Evolutionary conservation across 2,329 filamentous ascomycete genomes (phyloP).

Genomic region (Ophiostoma perfectum): DNA sequence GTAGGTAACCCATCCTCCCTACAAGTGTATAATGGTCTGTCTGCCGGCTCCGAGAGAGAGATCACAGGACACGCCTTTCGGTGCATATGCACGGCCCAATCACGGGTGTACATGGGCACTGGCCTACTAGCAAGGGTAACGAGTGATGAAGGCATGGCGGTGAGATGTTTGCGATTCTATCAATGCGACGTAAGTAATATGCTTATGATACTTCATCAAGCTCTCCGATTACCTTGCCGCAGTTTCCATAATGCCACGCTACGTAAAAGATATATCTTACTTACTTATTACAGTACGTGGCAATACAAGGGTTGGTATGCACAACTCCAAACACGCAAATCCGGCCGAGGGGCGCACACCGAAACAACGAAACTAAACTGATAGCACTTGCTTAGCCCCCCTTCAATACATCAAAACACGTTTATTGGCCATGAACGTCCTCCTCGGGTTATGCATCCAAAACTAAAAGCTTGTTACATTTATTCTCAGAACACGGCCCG

Average conservation of each 20-base stretch:
- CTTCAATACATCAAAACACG: not conserved
- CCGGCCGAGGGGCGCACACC: not conserved
- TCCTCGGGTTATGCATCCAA: too few relatives aligned
- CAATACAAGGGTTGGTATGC: constrained; percentile 4
- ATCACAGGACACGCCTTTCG: not conserved
- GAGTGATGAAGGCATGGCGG: not conserved
- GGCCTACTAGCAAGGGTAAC: not conserved
- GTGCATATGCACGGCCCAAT: not conserved
- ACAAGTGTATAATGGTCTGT: not conserved
- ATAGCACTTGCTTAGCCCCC: not conserved
- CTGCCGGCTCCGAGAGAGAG: not conserved
- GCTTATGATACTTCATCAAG: too few relatives aligned
- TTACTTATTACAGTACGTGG: not conserved
- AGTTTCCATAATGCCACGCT: not conserved
- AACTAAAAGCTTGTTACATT: too few relatives aligned
- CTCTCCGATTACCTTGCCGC: not conserved
- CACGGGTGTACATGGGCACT: not conserved
- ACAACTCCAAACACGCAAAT: not conserved
- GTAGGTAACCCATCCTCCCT: too few relatives aligned
- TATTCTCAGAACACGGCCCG: not conserved
- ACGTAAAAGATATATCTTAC: not conserved
- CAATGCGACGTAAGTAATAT: not conserved
- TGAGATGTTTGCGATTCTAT: not conserved
- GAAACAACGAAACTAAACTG: not conserved
- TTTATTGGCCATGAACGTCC: too few relatives aligned